phyloP scores from a whole-genome alignment of 2,329 filamentous ascomycete genomes.

The Colletotrichum acutatum region DNA sequence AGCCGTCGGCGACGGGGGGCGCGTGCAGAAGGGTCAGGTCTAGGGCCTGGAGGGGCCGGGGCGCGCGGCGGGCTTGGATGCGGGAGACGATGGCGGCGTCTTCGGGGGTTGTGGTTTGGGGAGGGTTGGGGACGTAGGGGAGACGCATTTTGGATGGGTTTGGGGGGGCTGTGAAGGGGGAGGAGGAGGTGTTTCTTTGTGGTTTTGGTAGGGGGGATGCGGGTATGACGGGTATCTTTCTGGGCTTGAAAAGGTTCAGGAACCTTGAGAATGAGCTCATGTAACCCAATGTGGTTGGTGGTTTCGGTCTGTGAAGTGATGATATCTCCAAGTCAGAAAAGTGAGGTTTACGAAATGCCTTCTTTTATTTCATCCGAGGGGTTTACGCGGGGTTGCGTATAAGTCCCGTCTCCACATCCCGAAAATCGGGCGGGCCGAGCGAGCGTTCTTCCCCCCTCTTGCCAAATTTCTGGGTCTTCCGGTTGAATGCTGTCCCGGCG shows the following conservation, averaged over 20 bases:
- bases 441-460: slow-evolving; percentile 12
- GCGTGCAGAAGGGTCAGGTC: slow-evolving; percentile 82
- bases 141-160: slow-evolving; percentile 67
- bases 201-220: not conserved
- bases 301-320: not conserved
- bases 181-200: not conserved
- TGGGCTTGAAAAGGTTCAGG: slow-evolving; percentile 1
- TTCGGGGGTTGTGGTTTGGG: slow-evolving; percentile 53
- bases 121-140: slow-evolving; percentile 70
- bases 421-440: slow-evolving; percentile 32
- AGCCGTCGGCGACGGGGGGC: slow-evolving; percentile 79
- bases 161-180: not conserved
- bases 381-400: slow-evolving; percentile 20
- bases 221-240: not conserved
- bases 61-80: slow-evolving; percentile 72
- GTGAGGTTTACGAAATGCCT: not conserved
- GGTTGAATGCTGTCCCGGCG: slow-evolving; percentile 35
- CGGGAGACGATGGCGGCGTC: slow-evolving; percentile 70
- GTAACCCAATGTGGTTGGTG: not conserved
- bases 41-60: slow-evolving; percentile 78
- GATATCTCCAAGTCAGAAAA: not conserved
- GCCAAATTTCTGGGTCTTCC: not conserved
- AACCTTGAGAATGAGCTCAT: slow-evolving; percentile 10
- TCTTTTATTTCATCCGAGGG: not conserved
- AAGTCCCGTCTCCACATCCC: slow-evolving; percentile 33